Evolutionary conservation across 2,329 filamentous ascomycete species (phyloP).

Genomic region (Trichoderma cornu-damae): DNA sequence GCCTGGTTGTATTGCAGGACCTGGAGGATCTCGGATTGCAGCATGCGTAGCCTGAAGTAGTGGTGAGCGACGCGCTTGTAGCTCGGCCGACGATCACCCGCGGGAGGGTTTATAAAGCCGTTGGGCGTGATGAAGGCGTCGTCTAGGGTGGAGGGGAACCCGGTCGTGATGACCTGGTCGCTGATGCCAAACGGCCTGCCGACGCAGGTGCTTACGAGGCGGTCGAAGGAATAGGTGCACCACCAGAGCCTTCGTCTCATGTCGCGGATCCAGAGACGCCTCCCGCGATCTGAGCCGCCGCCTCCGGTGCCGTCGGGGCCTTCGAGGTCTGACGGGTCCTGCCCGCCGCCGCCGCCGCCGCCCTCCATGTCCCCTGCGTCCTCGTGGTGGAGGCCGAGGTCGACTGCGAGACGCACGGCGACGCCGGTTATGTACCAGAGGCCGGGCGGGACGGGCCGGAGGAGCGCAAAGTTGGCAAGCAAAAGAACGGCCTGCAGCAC

Average conservation of each 20-base stretch:
- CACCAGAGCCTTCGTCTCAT: slow-evolving; percentile 86
- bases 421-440: slow-evolving; percentile 98
- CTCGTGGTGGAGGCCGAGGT: slow-evolving; percentile 88
- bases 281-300: slow-evolving; percentile 49
- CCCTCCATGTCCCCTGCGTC: slow-evolving; percentile 65
- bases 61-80: slow-evolving; percentile 91
- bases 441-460: slow-evolving; percentile 86
- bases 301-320: slow-evolving; percentile 33
- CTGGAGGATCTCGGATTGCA: slow-evolving; percentile 93
- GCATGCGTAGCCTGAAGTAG: slow-evolving; percentile 79
- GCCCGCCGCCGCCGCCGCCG: slow-evolving; percentile 57
- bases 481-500: slow-evolving; percentile 91
- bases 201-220: slow-evolving; percentile 91
- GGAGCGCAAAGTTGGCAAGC: slow-evolving; percentile 82
- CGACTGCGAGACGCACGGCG: slow-evolving; percentile 81
- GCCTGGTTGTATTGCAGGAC: slow-evolving; percentile 90
- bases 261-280: slow-evolving; percentile 79
- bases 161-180: slow-evolving; percentile 94
- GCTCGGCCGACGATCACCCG: slow-evolving; percentile 58
- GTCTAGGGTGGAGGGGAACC: slow-evolving; percentile 84
- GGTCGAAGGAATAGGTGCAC: slow-evolving; percentile 92
- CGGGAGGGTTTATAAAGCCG: slow-evolving; percentile 61
- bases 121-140: slow-evolving; percentile 79
- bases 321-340: slow-evolving; percentile 37
- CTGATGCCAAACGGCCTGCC: slow-evolving; percentile 89